Percentiles rank a stretch among this genome's conserved stretches.
These are phyloP conservation scores for Coelastrella sp. DNA, from an alignment of 139 green algal species.

Conservation along the genomic window DNA sequence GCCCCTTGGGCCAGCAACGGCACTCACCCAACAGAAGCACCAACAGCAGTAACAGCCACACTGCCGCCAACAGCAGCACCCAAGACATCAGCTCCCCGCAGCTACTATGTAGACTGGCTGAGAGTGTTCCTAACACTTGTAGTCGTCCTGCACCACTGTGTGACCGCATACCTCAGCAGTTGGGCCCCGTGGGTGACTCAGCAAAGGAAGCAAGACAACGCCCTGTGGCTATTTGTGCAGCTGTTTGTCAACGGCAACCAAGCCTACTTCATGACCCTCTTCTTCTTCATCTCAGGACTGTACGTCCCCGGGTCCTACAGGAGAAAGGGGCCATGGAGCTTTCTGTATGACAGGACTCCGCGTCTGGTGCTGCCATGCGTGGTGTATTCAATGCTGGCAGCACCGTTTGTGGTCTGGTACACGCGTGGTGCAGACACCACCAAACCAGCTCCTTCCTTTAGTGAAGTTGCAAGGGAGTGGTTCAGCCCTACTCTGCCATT, in stretches of 20 bases:
- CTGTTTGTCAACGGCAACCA: slow-evolving; percentile 50
- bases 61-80: neutral
- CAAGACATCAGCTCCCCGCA: neutral
- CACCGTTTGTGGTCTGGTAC: slow-evolving; percentile 35
- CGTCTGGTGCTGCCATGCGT: slow-evolving; percentile 36
- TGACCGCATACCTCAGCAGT: slow-evolving; percentile 11
- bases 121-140: slow-evolving; percentile 16
- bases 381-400: slow-evolving; percentile 14
- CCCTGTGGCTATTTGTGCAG: slow-evolving; percentile 46
- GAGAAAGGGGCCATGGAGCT: slow-evolving; percentile 22
- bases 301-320: slow-evolving; percentile 26
- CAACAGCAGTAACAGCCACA: neutral
- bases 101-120: slow-evolving; percentile 49
- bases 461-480: neutral
- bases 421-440: neutral
- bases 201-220: slow-evolving; percentile 1
- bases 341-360: slow-evolving; percentile 36
- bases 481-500: slow-evolving; percentile 31
- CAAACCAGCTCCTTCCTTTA: neutral
- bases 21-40: too few relatives aligned
- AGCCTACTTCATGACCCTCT: slow-evolving; percentile 51
- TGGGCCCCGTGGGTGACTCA: neutral
- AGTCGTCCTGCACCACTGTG: slow-evolving; percentile 49
- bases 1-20: too few relatives aligned
- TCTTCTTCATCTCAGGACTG: slow-evolving; percentile 48